Conservation (phyloP, 2,329 filamentous ascomycete genomes). For the Fusarium concolor region DNA sequence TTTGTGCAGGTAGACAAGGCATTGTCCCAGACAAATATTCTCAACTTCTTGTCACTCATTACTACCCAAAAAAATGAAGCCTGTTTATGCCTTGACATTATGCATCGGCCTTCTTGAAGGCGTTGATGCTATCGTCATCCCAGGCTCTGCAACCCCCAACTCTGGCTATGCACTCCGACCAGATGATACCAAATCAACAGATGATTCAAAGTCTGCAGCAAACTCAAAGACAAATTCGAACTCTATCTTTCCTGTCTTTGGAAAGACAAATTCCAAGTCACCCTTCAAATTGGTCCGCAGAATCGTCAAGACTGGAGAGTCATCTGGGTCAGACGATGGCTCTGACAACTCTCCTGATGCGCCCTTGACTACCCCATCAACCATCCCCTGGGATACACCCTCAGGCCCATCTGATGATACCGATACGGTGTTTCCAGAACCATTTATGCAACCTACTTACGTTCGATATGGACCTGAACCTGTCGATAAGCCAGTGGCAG, state of each 20-base stretch:
- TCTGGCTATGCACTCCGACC: slow-evolving; percentile 2
- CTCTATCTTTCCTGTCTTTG: background rate
- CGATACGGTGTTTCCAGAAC: background rate
- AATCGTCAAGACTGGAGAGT: background rate
- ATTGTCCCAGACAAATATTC: background rate
- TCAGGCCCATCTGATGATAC: background rate
- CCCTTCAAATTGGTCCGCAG: background rate
- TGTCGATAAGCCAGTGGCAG: background rate
- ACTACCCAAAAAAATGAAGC: slow-evolving; percentile 5
- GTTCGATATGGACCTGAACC: background rate
- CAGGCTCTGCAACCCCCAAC: background rate
- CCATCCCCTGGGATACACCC: no score
- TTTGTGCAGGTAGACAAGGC: background rate
- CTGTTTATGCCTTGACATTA: slow-evolving; percentile 3
- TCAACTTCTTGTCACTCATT: background rate
- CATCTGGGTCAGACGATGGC: background rate
- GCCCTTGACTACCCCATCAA: no score
- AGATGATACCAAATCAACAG: background rate
- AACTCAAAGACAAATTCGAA: background rate
- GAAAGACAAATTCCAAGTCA: background rate
- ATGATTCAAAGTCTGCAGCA: background rate
- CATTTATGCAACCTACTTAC: slow-evolving; percentile 16
- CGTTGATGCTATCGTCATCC: background rate
- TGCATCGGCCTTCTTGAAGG: slow-evolving; percentile 1
- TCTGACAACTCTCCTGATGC: background rate